Evolutionary conservation across 2,329 filamentous ascomycete species (phyloP).

Genomic region (Fusarium odoratissimum): DNA sequence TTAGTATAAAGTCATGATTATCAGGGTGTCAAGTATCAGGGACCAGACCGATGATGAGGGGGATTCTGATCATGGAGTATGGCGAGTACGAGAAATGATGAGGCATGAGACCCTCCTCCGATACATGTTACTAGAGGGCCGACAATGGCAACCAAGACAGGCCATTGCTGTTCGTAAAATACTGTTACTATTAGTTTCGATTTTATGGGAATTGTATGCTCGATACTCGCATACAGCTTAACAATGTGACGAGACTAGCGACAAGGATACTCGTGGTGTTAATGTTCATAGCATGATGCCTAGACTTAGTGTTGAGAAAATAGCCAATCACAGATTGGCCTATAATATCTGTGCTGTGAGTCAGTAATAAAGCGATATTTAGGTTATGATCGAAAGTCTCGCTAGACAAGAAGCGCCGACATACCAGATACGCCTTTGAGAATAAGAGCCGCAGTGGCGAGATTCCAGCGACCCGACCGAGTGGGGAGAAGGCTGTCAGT

Average conservation of each 20-base stretch:
- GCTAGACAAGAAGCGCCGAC: neutral
- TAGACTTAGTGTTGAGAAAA: neutral
- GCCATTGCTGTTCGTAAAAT: neutral
- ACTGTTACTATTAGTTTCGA: neutral
- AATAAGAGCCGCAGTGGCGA: neutral
- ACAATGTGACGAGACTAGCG: neutral
- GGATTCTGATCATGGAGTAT: neutral
- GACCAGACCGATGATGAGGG: neutral
- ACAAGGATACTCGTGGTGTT: neutral
- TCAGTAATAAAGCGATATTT: neutral
- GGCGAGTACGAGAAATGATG: neutral
- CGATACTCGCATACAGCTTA: neutral
- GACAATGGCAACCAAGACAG: neutral
- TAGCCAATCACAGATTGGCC: neutral
- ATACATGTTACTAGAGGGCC: neutral
- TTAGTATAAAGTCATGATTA: fast-evolving
- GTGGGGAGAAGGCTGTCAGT: neutral
- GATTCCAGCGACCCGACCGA: neutral
- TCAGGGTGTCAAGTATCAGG: fast-evolving
- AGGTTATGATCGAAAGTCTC: too few relatives aligned
- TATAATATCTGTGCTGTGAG: neutral
- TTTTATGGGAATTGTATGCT: fast-evolving
- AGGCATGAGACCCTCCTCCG: neutral
- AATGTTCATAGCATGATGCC: neutral
- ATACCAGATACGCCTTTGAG: neutral